Evolutionary conservation across 177 flowering plant species (phyloP).

Genomic region (Vitis hybrid): DNA sequence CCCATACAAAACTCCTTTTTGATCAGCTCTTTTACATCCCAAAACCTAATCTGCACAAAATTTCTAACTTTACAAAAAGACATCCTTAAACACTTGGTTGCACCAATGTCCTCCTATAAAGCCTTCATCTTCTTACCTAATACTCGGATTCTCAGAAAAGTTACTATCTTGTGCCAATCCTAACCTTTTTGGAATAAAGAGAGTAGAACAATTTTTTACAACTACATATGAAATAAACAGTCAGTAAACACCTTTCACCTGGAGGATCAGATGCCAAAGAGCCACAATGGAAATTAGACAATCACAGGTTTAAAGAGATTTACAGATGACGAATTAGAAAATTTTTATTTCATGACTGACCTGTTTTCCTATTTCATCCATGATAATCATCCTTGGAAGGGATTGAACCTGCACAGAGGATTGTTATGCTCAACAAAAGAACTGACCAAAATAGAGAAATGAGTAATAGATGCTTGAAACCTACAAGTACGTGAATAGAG

Average conservation of each 20-base stretch:
- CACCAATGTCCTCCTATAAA: no score
- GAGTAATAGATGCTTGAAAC: neutral
- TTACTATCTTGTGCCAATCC: no score
- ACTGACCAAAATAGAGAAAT: neutral
- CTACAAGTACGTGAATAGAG: neutral
- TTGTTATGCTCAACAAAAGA: constrained; percentile 8
- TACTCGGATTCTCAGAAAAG: no score
- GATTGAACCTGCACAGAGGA: constrained; percentile 72
- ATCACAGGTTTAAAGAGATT: neutral
- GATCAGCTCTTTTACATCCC: no score
- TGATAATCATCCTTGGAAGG: constrained; percentile 95
- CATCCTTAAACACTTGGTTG: no score
- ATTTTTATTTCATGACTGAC: constrained; percentile 30
- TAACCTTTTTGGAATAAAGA: no score
- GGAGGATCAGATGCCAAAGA: neutral
- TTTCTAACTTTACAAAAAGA: no score
- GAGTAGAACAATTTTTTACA: neutral
- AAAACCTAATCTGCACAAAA: no score
- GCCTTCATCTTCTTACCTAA: no score
- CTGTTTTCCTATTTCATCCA: constrained; percentile 96
- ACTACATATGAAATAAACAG: neutral
- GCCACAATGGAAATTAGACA: neutral
- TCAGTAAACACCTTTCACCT: neutral
- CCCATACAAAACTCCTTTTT: no score
- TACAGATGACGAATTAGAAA: neutral